These are phyloP conservation scores for Artemisia tridentata DNA, from an alignment of 129 eudicot genomes.

Conservation along the genomic window DNA sequence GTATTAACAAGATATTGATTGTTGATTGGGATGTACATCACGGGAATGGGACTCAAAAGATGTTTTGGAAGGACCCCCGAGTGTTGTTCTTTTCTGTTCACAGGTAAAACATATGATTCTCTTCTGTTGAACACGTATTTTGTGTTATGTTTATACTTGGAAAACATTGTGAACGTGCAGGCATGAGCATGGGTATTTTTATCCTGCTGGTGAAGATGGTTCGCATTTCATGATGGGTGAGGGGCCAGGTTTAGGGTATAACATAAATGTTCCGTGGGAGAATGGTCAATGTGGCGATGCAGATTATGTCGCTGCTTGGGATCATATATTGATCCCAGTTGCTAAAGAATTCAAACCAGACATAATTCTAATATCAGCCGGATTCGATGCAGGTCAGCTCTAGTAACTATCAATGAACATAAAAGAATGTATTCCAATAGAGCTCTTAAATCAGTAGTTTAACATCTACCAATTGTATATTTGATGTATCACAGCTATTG, in stretches of 20 bases:
- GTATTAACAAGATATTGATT: conserved; percentile 70
- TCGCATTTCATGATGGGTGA: conserved; percentile 77
- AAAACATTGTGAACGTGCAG: conserved; percentile 35
- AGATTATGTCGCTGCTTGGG: conserved; percentile 93
- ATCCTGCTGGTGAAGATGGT: conserved; percentile 82
- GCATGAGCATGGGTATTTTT: conserved; percentile 70
- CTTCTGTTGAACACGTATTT: not conserved
- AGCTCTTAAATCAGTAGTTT: not conserved
- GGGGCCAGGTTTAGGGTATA: conserved; percentile 74
- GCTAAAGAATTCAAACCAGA: conserved; percentile 87
- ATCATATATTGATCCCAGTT: conserved; percentile 80
- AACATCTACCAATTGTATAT: conserved; percentile 11
- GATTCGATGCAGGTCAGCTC: conserved; percentile 94
- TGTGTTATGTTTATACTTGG: conserved; percentile 12
- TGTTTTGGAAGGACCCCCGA: conserved; percentile 80
- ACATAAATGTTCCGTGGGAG: conserved; percentile 94
- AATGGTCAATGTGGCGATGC: conserved; percentile 84
- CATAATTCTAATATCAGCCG: conserved; percentile 76
- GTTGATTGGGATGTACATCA: conserved; percentile 99
- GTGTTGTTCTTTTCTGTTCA: conserved; percentile 96
- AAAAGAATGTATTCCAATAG: not conserved
- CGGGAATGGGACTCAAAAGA: conserved; percentile 94
- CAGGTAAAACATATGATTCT: conserved; percentile 41
- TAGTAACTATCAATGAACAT: conserved; percentile 12
- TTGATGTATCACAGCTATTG: conserved; percentile 54